Evolutionary conservation across 2,329 filamentous ascomycete species (phyloP), one percentile per base, ranked within the genome.

Genomic region (Penicillium sp.): DNA sequence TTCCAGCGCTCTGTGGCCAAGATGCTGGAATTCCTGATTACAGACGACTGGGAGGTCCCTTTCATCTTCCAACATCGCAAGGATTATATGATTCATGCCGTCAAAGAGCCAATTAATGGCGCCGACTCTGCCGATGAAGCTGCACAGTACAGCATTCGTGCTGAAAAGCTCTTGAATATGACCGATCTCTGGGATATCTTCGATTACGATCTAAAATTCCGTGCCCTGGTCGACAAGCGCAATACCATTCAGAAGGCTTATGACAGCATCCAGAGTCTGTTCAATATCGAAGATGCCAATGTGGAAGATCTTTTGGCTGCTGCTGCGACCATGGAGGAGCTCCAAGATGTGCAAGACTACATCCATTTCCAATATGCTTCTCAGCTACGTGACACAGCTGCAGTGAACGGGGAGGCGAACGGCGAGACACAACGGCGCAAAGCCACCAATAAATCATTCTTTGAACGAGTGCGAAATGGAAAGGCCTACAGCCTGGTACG

Each of bases 61-160:
- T 99, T 96, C 73, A 95, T 99, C 65, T 97, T 97, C 75, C 93
- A 97, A 73, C 95, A 99, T 70, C 91, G 95, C 59, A 96, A 97
- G 75, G 95, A 99, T 73, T 99, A 98, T 70, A 84, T 99, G 44
- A 96, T 99, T 55, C 91, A 98, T 69, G 90, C 90, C 24, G 88
- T 88, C 63, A 92, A 90, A 70, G 77, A 82, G n/a, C 79, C 82
- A 39, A 82, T 84, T 7, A 86, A 78, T 72, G 86, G 70, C 75
- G 80, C 85, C 61, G 82, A 87, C 56, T 88, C 93, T 63, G 83
- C 84, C 9, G 87, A 91, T 66, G 86, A 84, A 1, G 86, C 88
- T 6, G 59, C 60, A 1, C 87, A 91, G 57, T 90, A 87, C 69
- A 86, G 87, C 55, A 86, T 93, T 56, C 80, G 79, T 58, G 92